Conservation (phyloP, 2,329 filamentous ascomycete genomes). For the Penicillium sp. region DNA sequence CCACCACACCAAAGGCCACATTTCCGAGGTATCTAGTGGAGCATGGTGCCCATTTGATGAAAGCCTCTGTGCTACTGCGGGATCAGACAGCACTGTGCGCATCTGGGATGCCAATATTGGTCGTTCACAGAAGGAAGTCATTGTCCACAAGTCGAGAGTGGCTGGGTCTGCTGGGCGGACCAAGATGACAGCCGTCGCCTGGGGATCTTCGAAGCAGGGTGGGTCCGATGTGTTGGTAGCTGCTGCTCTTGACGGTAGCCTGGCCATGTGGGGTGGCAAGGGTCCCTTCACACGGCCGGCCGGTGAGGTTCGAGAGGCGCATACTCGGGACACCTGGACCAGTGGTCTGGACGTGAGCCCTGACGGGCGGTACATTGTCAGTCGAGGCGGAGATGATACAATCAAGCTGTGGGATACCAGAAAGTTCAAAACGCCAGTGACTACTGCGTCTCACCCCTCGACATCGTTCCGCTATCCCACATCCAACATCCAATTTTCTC, state of each 20-base stretch:
- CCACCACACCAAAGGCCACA: conserved; percentile 95
- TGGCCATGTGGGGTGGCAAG: conserved; percentile 89
- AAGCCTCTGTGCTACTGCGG: conserved; percentile 83
- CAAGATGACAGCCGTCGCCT: conserved; percentile 88
- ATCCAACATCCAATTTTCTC: conserved; percentile 85
- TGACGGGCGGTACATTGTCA: conserved; percentile 87
- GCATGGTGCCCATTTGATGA: conserved; percentile 87
- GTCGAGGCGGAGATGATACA: conserved; percentile 82
- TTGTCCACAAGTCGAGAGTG: conserved; percentile 93
- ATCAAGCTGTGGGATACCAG: conserved; percentile 97
- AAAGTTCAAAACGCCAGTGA: conserved; percentile 89
- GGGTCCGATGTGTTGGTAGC: conserved; percentile 74
- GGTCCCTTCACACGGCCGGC: conserved; percentile 79
- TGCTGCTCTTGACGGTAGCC: conserved; percentile 80
- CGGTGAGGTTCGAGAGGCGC: conserved; percentile 80
- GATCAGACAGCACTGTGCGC: conserved; percentile 89
- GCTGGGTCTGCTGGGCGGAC: conserved; percentile 84
- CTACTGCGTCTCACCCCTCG: conserved; percentile 73
- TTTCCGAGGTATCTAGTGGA: conserved; percentile 84
- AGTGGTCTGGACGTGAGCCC: conserved; percentile 85
- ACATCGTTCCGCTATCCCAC: conserved; percentile 81
- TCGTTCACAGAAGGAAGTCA: conserved; percentile 83
- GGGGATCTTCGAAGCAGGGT: conserved; percentile 75
- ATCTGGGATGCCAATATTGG: conserved; percentile 97
- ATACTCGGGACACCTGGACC: conserved; percentile 82